Base-by-base conservation (phyloP, 1,284 basidiomycete species). In the Ganoderma lingzhi region DNA sequence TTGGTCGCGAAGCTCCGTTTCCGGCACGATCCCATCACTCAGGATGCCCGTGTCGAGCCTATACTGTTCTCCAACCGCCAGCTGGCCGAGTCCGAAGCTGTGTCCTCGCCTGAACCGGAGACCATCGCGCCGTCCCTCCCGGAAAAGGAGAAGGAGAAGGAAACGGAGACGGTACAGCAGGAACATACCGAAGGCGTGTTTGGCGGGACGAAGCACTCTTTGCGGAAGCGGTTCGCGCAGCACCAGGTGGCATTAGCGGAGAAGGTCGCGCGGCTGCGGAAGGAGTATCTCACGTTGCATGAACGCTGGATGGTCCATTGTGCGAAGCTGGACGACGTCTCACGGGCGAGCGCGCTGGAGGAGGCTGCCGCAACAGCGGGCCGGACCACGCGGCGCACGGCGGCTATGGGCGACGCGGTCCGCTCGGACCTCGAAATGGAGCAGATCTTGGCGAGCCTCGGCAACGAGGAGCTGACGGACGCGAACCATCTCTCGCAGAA, bases 391-490 rank as follows among this genome's bases (percentile, higher is more conserved):
- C 86, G 93, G 44, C 88, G 93, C 41, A 88, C 90, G 15, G 85
- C 90, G 53, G 90, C 91, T 0, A 85, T 96, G 71, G 95, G 96
- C 30, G 97, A 99, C 80, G 92, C 95, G 8, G 96, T 97, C 14
- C 90, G 96, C 1, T 96, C 96, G 23, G 97, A 99, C 80, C 88
- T 98, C 67, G 97, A 99, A 84, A 97, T 98, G 89, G 94, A 98
- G 77, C 96, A 97, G 82, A 97, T 99, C 77, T 92, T 99, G 66
- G 96, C 95, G 14, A 96, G 92, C 76, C 84, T 98, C 51, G 96
- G 96, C 61, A 95, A 93, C 74, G 95, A 97, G 72, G 97, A 97
- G 73, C 90, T 95, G 67, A 96, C 93, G 59, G 96, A 99, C 80
- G 96, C 97, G 0, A 94, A 90, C 74, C 89, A 94, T 74, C 90